Base-by-base conservation (phyloP, 202 grass and related monocot species). In the Thinopyrum obtusiflorum region DNA sequence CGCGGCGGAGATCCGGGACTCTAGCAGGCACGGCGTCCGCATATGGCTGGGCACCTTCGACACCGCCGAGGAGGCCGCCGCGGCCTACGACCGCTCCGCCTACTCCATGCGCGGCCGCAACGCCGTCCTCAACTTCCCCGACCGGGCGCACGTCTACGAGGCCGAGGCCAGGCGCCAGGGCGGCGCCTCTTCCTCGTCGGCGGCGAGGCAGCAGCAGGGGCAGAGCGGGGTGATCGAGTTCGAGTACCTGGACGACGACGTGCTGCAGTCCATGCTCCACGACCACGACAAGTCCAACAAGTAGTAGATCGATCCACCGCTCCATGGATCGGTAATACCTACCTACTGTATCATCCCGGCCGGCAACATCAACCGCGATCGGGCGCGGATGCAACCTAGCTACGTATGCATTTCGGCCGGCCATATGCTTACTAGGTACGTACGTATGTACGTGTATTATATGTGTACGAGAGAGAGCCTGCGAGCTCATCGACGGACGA, bases 1-100 rank as follows among this genome's bases (percentile, higher is more conserved):
- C 73, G 94, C 92, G 15, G 94, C 94, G 35, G 92, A 97, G 89
- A 94, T 97, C 71, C 92, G 94, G 3, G 89, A 97, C 81, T 90
- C 94, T 4, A 94, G 80, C 62, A 23, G 88, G 53, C 87, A 94
- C 35, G 85, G 91, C 17, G 83, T 78, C 14, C 91, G 94, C 44
- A 11, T 68, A 1, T 96, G 94, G 91, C 87, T 96, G 0, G 93
- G 94, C 28, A 96, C 89, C 11, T 96, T 88, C 73, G 91, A 93
- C 89, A 91, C 89, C 23, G 87, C 94, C 11, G 91, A 96, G 83
- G 89, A 91, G 49, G 94, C 94, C 0, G 94, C 94, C 0, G 77
- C 84, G 1, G 94, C 94, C 0, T 97, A 97, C 51, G 94, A 97
- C 83, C 87, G 86, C 40, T 84, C 88, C 0, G 94, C 92, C 7